Base-by-base conservation (phyloP, 2,329 filamentous ascomycete genomes). In the Lasiodiplodia citricola region DNA sequence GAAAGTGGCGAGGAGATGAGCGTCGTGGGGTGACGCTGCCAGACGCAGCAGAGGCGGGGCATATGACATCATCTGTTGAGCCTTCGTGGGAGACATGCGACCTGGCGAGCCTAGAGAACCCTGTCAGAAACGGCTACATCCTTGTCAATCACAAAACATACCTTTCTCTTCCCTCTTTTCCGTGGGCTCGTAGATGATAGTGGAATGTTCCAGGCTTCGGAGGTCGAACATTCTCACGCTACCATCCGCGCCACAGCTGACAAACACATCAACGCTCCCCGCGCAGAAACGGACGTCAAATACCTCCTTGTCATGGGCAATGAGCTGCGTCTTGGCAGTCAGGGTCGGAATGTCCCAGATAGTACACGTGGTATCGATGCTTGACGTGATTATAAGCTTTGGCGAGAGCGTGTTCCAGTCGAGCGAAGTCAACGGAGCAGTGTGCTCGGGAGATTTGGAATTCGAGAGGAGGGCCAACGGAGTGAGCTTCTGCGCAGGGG, bases 281-380 rank as follows among this genome's bases (percentile, higher is more conserved):
- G 96, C 96, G 82, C 96, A 99, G 82, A 99, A 99, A 23, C 96
- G 90, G 58, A 99, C 96, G 78, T 99, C 96, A 76, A 97, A 99
- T 6, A 99, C 96, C 81, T 99, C 96, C 81, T 98, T 98, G 82
- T 99, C 96, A 79, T 99, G 96, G 23, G 96, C 96, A 80, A 99
- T 99, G 56, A 99, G 85, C 79, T 99, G 96, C 2, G 96, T 99
- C 83, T 99, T 99, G 65, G 96, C 96, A 0, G 96, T 99, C 71
- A 99, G 85, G 0, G 96, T 97, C 3, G 96, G 96, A 68, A 99
- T 99, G 79, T 99, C 96, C 96, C 96, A 99, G 73, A 99, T 99
- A 4, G 96, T 99, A 82, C 96, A 99, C 6, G 96, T 99, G 1
- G 96, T 99, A 78, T 99, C 96, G 76, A 99, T 99, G 79, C 94